Base-by-base conservation (phyloP, 148 eudicot genomes). In the Polygonum maritimum region DNA sequence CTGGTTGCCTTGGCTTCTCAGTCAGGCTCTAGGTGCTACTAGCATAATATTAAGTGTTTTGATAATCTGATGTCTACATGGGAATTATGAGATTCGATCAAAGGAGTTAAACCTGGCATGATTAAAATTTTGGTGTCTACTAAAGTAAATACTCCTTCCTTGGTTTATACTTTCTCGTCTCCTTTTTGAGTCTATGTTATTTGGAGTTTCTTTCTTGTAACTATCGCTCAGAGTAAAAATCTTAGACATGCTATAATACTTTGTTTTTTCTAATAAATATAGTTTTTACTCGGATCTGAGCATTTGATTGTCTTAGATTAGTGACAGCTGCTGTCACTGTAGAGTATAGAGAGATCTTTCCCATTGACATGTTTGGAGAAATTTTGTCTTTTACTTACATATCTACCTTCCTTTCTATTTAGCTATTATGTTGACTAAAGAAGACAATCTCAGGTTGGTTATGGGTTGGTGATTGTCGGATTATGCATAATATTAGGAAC, bases 401-500 rank as follows among this genome's bases (percentile, higher is more conserved):
- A 62, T 33, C 38, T 62, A 26, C 38, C 38, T 62, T 26, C 0
- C 26, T 47, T 47, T 49, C 26, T 60, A 10, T 6, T 62, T 16
- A 62, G 12, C 14, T 26, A 4, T 26, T 12, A 31, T 62, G 18
- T 12, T 14, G 71, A 35, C 19, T 67, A 63, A 31, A 40, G 13
- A 63, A 22, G 60, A 75, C 1, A 21, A 18, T 77, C 79, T 78
- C 94, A 90, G 94, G 65, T 86, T 78, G 33, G 76, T 40, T 80
- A 71, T 22, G 88, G 87, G 62, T 19, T 74, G 6, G 39, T 78
- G 74, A 75, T 78, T 78, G 38, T 81, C 65, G 80, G 82, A 81
- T 79, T 90, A 78, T 76, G 78, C 79, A 69, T 86, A 54, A 81
- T 83, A 33, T 76, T 90, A 47, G 83, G 83, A 63, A 84, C 86